Conservation (phyloP, 345 rosid species). For the Hypericum androsaemum region DNA sequence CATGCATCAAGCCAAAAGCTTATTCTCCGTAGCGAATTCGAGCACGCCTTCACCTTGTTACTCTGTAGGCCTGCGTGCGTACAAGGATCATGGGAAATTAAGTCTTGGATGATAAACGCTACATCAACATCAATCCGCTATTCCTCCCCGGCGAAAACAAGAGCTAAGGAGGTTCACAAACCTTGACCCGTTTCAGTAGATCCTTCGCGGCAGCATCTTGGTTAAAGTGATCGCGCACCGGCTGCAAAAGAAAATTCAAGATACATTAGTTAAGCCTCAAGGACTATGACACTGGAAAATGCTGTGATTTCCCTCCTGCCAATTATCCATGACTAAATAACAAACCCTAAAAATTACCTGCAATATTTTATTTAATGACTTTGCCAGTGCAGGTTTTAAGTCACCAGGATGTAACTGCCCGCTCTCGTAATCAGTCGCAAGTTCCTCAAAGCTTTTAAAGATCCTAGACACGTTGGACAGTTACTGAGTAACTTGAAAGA, state of each 20-base stretch:
- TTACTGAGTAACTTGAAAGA: too few relatives aligned
- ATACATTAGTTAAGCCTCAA: too few relatives aligned
- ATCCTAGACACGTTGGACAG: conserved; percentile 27
- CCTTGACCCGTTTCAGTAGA: conserved; percentile 66
- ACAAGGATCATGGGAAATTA: neutral
- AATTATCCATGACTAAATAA: neutral
- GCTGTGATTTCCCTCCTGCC: too few relatives aligned
- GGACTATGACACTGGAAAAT: neutral
- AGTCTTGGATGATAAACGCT: neutral
- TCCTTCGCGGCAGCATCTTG: conserved; percentile 51
- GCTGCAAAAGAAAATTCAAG: conserved; percentile 29
- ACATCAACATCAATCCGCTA: too few relatives aligned
- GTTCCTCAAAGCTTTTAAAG: conserved; percentile 51
- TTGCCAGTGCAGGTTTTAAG: conserved; percentile 58
- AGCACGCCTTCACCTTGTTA: conserved; percentile 31
- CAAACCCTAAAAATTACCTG: conserved; percentile 52
- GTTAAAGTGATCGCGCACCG: conserved; percentile 72
- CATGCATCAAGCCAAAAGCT: too few relatives aligned
- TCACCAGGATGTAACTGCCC: conserved; percentile 66
- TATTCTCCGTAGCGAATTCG: conserved; percentile 1
- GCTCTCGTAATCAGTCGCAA: conserved; percentile 54
- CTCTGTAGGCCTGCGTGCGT: conserved; percentile 52
- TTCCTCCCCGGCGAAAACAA: too few relatives aligned
- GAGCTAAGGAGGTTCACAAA: conserved; percentile 14
- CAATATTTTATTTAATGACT: conserved; percentile 55